Evolutionary conservation across 139 green algal genomes (phyloP), one percentile per base, ranked within the genome.

Genomic region (Picochlorum sp.): DNA sequence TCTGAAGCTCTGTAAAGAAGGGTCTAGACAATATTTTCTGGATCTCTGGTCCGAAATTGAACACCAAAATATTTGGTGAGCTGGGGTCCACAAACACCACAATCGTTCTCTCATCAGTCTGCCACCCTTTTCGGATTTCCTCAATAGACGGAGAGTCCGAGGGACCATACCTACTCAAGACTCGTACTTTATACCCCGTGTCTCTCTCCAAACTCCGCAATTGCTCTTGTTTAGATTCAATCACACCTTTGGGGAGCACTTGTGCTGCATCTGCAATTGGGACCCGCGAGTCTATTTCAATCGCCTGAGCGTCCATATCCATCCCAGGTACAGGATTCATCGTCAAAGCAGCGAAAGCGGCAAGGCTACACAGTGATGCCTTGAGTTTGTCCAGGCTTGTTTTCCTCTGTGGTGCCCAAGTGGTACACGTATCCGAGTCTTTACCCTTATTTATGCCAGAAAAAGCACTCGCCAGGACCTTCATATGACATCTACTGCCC

Each of bases 51-150:
- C 85, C 56, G 52, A 78, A 86, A 5, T 73, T 70, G 44, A 88
- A 73, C 47, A 60, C 71, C 45, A 92, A 70, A 55, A 91, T 85
- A 58, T 90, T 89, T 57, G 79, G 79, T 4, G 79, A 75, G 7
- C 74, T 73, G 16, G 85, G 81, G 70, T 91, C 85, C 54, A 83
- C 77, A 37, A 84, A 59, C 0, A 85, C 45, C 14, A 89, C 66
- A 9, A 85, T 57, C 2, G 79, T 86, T 52, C 34, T 70, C 2
- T 76, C 65, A 44, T 75, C 62, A 2, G 69, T 57, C 4, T 51
- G 51, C 77, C 81, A 88, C 8, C 69, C 74, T n/a, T 57, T 49
- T 3, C 76, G 54, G 0, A 81, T 26, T 49, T 79, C 37, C 18
- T 79, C 68, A 31, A 69, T 49, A 1, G 58, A 55, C 2, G 70